Percentiles rank a stretch among this genome's conserved stretches.
These are phyloP conservation scores for Ophiocordyceps camponoti-saundersi DNA, from an alignment of 2,329 filamentous ascomycete genomes.

Conservation along the genomic window DNA sequence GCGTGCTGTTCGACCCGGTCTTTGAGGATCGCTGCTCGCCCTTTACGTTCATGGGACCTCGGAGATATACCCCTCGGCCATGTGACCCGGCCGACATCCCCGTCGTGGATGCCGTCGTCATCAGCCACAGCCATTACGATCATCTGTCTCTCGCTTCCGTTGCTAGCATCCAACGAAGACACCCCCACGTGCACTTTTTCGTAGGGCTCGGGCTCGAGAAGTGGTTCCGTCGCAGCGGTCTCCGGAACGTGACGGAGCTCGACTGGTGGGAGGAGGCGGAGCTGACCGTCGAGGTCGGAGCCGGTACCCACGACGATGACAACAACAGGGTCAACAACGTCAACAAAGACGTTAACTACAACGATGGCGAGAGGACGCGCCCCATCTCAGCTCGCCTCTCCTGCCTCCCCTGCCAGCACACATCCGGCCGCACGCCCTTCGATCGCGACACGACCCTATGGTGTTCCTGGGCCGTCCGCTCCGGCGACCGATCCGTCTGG, in stretches of 20 bases:
- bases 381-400: constrained; percentile 53
- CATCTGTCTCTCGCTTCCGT: constrained; percentile 69
- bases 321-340: background rate
- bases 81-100: constrained; percentile 68
- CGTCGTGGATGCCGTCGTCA: constrained; percentile 57
- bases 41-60: constrained; percentile 50
- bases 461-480: constrained; percentile 70
- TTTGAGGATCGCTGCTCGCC: constrained; percentile 81
- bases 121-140: constrained; percentile 87
- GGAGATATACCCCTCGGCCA: constrained; percentile 61
- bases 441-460: constrained; percentile 68
- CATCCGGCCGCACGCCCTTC: constrained; percentile 47
- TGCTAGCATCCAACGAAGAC: constrained; percentile 47
- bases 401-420: constrained; percentile 76
- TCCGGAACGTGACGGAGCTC: constrained; percentile 67
- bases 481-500: constrained; percentile 62
- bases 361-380: background rate
- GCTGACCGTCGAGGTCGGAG: constrained; percentile 34
- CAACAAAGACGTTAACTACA: background rate
- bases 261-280: constrained; percentile 90
- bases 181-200: constrained; percentile 75
- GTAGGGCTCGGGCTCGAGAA: constrained; percentile 66
- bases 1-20: constrained; percentile 86
- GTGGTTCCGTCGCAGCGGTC: constrained; percentile 61
- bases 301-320: constrained; percentile 9